phyloP scores from a whole-genome alignment of 495 filamentous ascomycete species.

The Tetracladium setigerum region DNA sequence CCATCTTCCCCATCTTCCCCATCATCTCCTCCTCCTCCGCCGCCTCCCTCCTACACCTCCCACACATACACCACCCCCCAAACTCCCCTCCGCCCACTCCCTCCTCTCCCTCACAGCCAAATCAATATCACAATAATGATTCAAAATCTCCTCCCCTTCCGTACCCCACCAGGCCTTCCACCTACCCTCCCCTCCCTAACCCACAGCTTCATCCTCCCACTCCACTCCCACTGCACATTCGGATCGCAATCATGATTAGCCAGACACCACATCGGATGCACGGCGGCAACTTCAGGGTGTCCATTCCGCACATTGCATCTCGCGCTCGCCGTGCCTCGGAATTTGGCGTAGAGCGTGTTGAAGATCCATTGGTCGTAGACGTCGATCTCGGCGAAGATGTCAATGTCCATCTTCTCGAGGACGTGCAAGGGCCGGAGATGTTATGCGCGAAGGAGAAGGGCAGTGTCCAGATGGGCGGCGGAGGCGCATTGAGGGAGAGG shows the following conservation, averaged over 20 bases:
- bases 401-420: constrained; percentile 83
- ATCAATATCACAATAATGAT: constrained; percentile 89
- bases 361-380: constrained; percentile 84
- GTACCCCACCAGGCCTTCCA: constrained; percentile 45
- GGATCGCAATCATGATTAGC: constrained; percentile 95
- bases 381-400: constrained; percentile 61
- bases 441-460: constrained; percentile 87
- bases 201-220: constrained; percentile 68
- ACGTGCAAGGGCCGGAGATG: constrained; percentile 78
- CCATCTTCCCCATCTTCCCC: background rate
- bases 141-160: constrained; percentile 73
- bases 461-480: constrained; percentile 57
- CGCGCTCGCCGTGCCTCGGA: constrained; percentile 84
- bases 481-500: constrained; percentile 38
- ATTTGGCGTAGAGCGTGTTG: constrained; percentile 89
- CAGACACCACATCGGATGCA: constrained; percentile 47
- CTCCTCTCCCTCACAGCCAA: constrained; percentile 69
- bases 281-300: constrained; percentile 69
- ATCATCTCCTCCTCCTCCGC: constrained; percentile 6
- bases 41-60: constrained; percentile 56
- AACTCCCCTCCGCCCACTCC: constrained; percentile 78
- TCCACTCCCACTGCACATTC: constrained; percentile 92
- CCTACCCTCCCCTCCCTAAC: constrained; percentile 34
- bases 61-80: constrained; percentile 84
- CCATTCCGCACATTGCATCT: constrained; percentile 61